phyloP scores from a whole-genome alignment of 352 stramenopile species.

The Elongisporangium anandrum region DNA sequence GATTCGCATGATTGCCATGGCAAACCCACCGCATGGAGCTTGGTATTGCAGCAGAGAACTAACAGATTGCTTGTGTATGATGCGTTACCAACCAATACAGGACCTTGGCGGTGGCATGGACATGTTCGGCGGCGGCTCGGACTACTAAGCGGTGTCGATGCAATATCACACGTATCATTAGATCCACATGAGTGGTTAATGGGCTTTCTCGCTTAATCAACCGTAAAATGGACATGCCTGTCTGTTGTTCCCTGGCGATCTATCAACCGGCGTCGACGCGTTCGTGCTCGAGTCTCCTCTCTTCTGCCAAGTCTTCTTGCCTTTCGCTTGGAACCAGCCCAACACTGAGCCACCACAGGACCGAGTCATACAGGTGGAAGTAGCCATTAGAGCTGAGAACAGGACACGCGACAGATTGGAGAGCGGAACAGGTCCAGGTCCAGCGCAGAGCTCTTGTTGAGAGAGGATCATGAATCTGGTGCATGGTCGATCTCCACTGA shows the following conservation, averaged over 20 bases:
- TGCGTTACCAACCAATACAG: slow-evolving; percentile 14
- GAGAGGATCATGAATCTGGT: not conserved
- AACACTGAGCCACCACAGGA: not conserved
- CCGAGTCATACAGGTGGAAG: not conserved
- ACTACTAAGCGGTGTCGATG: slow-evolving; percentile 46
- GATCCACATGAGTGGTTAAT: not conserved
- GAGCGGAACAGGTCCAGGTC: not conserved
- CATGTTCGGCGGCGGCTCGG: slow-evolving; percentile 57
- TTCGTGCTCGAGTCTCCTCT: not conserved
- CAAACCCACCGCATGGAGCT: no score
- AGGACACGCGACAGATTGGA: not conserved
- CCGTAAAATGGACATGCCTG: not conserved
- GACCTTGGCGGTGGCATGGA: slow-evolving; percentile 68
- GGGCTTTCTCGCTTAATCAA: not conserved
- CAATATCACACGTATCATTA: not conserved
- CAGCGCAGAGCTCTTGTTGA: not conserved
- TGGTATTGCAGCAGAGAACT: slow-evolving; percentile 2
- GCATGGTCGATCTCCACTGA: no score
- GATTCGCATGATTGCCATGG: not conserved
- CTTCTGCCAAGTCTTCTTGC: not conserved
- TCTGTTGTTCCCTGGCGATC: not conserved
- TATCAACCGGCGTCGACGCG: not conserved
- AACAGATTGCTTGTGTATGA: slow-evolving; percentile 1
- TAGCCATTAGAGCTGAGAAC: not conserved
- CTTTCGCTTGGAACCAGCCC: no score